These are phyloP conservation scores for Aspergillus tubingensis DNA, from an alignment of 2,329 filamentous ascomycete species.

Conservation along the genomic window DNA sequence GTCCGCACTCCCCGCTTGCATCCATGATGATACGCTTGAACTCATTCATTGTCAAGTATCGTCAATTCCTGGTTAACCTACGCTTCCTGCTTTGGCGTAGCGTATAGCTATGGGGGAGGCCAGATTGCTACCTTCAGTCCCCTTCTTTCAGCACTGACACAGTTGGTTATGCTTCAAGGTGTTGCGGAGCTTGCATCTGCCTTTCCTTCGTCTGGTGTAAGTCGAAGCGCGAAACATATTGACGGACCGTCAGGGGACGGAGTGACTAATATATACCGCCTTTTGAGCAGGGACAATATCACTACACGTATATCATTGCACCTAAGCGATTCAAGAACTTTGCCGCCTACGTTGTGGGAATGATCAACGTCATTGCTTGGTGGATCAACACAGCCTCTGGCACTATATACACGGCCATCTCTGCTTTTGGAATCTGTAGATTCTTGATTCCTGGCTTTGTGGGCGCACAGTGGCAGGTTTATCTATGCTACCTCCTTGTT, in stretches of 20 bases:
- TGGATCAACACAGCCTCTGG: constrained; percentile 24
- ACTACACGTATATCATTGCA: constrained; percentile 32
- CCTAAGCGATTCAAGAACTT: constrained; percentile 25
- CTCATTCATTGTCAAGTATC: constrained; percentile 16
- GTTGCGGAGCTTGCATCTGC: constrained; percentile 18
- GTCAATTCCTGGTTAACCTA: constrained; percentile 29
- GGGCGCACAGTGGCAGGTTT: background rate
- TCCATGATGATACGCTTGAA: background rate
- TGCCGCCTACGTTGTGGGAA: constrained; percentile 28
- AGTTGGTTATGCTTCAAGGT: constrained; percentile 26
- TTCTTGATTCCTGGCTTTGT: constrained; percentile 17
- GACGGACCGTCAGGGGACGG: no score
- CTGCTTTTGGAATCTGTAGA: constrained; percentile 18
- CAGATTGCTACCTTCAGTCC: constrained; percentile 26
- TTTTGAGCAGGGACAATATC: constrained; percentile 23
- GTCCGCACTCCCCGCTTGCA: constrained; percentile 6
- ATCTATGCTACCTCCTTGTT: no score
- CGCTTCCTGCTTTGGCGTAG: constrained; percentile 26
- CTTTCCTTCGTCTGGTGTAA: constrained; percentile 19
- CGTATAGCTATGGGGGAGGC: constrained; percentile 26
- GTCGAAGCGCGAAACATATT: constrained; percentile 18
- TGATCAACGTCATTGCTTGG: constrained; percentile 29
- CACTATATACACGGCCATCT: constrained; percentile 19
- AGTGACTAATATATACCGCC: no score
- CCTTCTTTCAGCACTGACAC: constrained; percentile 21